These are phyloP conservation scores for Paraphoma sp. DNA, from an alignment of 2,329 filamentous ascomycete genomes.

Conservation along the genomic window DNA sequence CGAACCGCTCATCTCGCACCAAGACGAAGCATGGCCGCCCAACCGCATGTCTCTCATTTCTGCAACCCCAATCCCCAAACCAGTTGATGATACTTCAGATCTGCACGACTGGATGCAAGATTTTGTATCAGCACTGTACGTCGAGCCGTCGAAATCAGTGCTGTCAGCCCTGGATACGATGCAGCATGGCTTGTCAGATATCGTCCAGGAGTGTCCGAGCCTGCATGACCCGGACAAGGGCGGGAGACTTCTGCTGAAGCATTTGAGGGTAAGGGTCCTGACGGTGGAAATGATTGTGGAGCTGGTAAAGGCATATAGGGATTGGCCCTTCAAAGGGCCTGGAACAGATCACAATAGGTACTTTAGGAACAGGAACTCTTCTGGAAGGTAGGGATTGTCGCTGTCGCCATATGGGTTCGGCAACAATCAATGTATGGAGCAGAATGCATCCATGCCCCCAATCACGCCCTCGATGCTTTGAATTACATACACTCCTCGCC, in stretches of 20 bases:
- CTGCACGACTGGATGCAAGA: constrained; percentile 37
- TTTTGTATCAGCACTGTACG: constrained; percentile 30
- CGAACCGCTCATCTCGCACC: constrained; percentile 69
- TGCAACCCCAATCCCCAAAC: constrained; percentile 63
- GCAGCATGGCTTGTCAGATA: constrained; percentile 34
- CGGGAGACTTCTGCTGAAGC: constrained; percentile 38
- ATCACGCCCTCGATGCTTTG: no score
- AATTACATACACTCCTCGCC: background rate
- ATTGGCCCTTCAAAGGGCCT: constrained; percentile 43
- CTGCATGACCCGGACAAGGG: constrained; percentile 40
- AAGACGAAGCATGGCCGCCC: constrained; percentile 72
- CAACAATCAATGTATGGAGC: background rate
- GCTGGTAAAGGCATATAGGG: constrained; percentile 36
- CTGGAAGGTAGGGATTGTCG: background rate
- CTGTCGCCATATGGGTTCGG: no score
- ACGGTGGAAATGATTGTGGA: constrained; percentile 43
- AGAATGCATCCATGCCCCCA: background rate
- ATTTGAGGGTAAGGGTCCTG: constrained; percentile 38
- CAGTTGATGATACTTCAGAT: constrained; percentile 13
- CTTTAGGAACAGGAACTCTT: constrained; percentile 22
- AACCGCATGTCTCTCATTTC: constrained; percentile 67
- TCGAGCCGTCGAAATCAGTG: constrained; percentile 8
- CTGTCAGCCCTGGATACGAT: constrained; percentile 32
- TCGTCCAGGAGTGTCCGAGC: constrained; percentile 33
- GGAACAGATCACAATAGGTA: constrained; percentile 30